Evolutionary conservation across 2,329 filamentous ascomycete species (phyloP), one percentile per base, ranked within the genome.

Genomic region (Orbilia oligospora): DNA sequence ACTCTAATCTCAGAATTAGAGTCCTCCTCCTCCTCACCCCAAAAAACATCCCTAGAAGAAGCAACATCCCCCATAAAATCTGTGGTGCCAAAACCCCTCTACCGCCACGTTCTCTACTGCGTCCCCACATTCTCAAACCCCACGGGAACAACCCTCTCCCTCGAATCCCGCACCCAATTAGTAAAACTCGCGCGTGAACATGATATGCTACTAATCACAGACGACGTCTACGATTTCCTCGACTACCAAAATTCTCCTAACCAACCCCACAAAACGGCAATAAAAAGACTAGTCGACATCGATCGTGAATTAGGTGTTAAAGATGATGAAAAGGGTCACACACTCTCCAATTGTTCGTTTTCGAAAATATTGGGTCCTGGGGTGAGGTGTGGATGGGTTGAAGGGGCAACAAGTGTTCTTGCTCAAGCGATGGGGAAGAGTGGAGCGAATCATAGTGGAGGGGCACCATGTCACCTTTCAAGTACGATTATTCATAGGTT

Each of bases 181-280:
- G 90, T 98, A 24, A 86, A 86, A n/a, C 85, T 97, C 5, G 95
- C 95, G 0, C 88, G 95, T 71, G 87, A 90, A 75, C 90, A 91
- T 83, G 91, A 98, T 83, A 93, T 93, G 5, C 87, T 98, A n/a
- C 85, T 97, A 70, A 87, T 97, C 30, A 89, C 89, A 61, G 95
- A 98, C 85, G 96, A 99, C 84, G 94, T 98, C 9, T 99, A 99
- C 83, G 95, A 98, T 84, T 91, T 95, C 81, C 87, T 98, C 4
- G 80, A 71, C 9, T 81, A 68, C n/a, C 70, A 79, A 41, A 41
- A 41, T 14, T 41, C 38, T 4, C 38, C 44, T 55, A 53, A 30
- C 5, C 48, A 58, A 0, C 20, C 58, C 8, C 53, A 66, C n/a
- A 66, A 68, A 20, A 41, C 64, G 5, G 36, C 81, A 1, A 22